Evolutionary conservation across 2,329 filamentous ascomycete genomes (phyloP), one percentile per base, ranked within the genome.

Genomic region (Drechslerella stenobrocha): DNA sequence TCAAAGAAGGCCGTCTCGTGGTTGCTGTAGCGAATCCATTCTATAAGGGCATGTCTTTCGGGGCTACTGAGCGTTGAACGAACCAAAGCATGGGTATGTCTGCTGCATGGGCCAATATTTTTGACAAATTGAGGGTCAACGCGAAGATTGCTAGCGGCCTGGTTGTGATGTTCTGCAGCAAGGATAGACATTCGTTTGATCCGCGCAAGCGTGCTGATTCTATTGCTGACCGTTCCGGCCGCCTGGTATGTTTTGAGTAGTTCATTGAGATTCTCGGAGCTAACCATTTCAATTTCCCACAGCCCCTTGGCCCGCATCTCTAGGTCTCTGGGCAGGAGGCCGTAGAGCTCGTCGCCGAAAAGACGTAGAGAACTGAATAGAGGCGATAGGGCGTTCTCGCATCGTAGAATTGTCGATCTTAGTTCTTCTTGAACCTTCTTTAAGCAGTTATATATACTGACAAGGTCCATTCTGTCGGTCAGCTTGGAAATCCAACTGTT

Each of bases 261-360:
- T 30, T 56, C 44, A 2, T 20, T 45, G 13, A 64, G 26, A 20
- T 64, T 35, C 30, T 64, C 51, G 2, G 59, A 51, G 20, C 51
- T 53, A 15, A 64, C 45, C 59, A 64, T 64, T 51, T 56, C 44
- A 5, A 64, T 56, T 32, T 64, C 59, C 59, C 59, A 64, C 15
- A 35, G 45, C 13, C 34, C 44, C 11, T 56, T 64, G 2, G 59
- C 59, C 2, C 18, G 35, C 22, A 52, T 56, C 26, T 45, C 51
- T 2, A 56, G 8, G 1, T 56, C 59, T 34, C 23, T 9, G 1
- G 59, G 59, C 13, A 64, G 20, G 1, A 34, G 45, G 18, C 46
- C 35, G 34, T 32, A 55, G 11, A 64, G 24, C 23, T 64, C 51
- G 28, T 64, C 59, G 8, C 51, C 35, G 3, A 64, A 22, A 3